Evolutionary conservation across 352 stramenopile species (phyloP).

Genomic region (Globisporangium recalcitrans): DNA sequence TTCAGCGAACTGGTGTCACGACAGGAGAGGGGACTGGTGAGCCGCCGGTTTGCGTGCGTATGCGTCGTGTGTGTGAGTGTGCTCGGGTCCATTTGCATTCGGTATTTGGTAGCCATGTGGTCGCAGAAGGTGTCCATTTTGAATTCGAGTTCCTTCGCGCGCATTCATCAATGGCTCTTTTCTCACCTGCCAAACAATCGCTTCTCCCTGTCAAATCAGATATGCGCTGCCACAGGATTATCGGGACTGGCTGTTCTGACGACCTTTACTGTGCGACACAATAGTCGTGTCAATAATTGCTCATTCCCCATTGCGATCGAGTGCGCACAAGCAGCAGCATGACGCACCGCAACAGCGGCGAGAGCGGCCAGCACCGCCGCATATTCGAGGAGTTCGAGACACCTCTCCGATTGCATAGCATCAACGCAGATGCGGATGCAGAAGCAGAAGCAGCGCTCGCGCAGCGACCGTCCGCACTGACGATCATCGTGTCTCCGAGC

Average conservation of each 20-base stretch:
- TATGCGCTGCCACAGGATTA: neutral
- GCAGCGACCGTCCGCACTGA: neutral
- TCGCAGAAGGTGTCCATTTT: neutral
- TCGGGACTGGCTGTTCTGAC: neutral
- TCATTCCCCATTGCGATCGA: neutral
- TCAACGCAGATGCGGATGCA: neutral
- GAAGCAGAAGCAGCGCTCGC: neutral
- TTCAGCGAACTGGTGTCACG: neutral
- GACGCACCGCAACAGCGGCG: neutral
- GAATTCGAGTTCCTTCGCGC: neutral
- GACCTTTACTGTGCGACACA: neutral
- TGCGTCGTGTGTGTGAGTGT: neutral
- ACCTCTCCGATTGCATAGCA: neutral
- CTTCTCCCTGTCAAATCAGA: neutral
- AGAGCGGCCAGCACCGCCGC: neutral
- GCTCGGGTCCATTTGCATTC: neutral
- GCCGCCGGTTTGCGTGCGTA: neutral
- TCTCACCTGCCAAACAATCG: neutral
- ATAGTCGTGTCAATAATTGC: neutral
- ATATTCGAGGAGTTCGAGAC: neutral
- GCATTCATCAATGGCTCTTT: neutral
- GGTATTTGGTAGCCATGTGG: neutral
- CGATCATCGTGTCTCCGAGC: slow-evolving; percentile 13
- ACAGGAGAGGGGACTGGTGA: neutral
- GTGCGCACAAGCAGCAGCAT: slow-evolving; percentile 2